phyloP scores from a whole-genome alignment of 2,329 filamentous ascomycete species.

The Fusarium subtropicale region DNA sequence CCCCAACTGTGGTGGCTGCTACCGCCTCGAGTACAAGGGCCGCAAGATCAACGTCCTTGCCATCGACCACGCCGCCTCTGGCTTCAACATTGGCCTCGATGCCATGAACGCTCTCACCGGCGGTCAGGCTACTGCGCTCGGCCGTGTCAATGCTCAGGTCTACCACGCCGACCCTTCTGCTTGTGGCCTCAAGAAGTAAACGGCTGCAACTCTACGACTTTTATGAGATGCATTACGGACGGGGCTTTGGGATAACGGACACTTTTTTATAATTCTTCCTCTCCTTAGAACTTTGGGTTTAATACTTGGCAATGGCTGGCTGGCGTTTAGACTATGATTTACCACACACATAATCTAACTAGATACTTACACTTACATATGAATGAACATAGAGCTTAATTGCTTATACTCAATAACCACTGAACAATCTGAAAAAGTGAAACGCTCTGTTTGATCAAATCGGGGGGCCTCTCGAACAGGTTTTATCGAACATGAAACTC shows the following conservation, averaged over 20 bases:
- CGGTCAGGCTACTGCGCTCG: slow-evolving; percentile 61
- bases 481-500: background rate
- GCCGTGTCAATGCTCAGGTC: slow-evolving; percentile 63
- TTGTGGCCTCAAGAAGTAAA: slow-evolving; percentile 56
- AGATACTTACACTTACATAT: slow-evolving; percentile 36
- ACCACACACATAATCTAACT: slow-evolving; percentile 40
- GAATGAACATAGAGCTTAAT: slow-evolving; percentile 34
- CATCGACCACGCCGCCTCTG: slow-evolving; percentile 62
- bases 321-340: slow-evolving; percentile 44
- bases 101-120: slow-evolving; percentile 69
- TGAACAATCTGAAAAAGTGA: background rate
- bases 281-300: slow-evolving; percentile 43
- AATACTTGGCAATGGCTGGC: slow-evolving; percentile 42
- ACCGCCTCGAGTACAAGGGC: slow-evolving; percentile 63
- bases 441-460: background rate
- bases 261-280: slow-evolving; percentile 33
- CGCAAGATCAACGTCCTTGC: slow-evolving; percentile 66
- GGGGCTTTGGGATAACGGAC: slow-evolving; percentile 16
- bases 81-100: slow-evolving; percentile 67
- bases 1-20: slow-evolving; percentile 69
- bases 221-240: slow-evolving; percentile 27
- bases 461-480: background rate
- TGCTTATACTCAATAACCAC: slow-evolving; percentile 1
- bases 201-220: slow-evolving; percentile 18
- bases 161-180: slow-evolving; percentile 56